Evolutionary conservation across 164 flowering plant species (phyloP).

Genomic region (Vitis cinerea): DNA sequence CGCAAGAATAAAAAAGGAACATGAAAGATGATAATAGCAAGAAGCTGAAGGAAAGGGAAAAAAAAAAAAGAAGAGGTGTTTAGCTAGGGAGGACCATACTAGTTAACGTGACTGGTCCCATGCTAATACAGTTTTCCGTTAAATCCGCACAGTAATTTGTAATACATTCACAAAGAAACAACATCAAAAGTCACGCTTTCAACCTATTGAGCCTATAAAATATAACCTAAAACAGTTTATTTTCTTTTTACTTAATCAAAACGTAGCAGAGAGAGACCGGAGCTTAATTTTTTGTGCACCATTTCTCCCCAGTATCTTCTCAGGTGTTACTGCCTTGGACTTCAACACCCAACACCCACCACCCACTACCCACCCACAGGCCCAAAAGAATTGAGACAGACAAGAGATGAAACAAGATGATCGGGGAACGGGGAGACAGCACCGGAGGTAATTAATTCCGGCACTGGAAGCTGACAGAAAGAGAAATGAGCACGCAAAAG

Average conservation of each 20-base stretch:
- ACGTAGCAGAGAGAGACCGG: neutral
- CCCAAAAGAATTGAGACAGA: no score
- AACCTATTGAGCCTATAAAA: constrained; percentile 1
- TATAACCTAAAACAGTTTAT: neutral
- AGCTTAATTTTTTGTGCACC: no score
- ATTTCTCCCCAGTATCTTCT: no score
- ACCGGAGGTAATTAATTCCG: constrained; percentile 10
- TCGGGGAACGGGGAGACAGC: no score
- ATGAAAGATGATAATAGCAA: neutral
- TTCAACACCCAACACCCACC: no score
- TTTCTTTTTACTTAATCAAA: neutral
- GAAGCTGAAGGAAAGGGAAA: neutral
- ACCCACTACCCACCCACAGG: no score
- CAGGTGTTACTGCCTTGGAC: no score
- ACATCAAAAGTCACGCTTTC: constrained; percentile 30
- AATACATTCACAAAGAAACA: neutral
- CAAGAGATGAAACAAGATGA: no score
- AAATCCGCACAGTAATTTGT: constrained; percentile 26
- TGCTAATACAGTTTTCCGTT: constrained; percentile 19
- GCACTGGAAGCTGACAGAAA: constrained; percentile 48
- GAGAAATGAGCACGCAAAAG: constrained; percentile 61
- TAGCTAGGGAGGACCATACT: constrained; percentile 14
- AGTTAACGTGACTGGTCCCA: constrained; percentile 27
- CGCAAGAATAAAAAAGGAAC: constrained; percentile 6
- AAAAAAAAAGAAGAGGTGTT: neutral